These are phyloP conservation scores for Phaeosphaeriaceae sp. DNA, from an alignment of 2,329 filamentous ascomycete genomes.

Conservation along the genomic window DNA sequence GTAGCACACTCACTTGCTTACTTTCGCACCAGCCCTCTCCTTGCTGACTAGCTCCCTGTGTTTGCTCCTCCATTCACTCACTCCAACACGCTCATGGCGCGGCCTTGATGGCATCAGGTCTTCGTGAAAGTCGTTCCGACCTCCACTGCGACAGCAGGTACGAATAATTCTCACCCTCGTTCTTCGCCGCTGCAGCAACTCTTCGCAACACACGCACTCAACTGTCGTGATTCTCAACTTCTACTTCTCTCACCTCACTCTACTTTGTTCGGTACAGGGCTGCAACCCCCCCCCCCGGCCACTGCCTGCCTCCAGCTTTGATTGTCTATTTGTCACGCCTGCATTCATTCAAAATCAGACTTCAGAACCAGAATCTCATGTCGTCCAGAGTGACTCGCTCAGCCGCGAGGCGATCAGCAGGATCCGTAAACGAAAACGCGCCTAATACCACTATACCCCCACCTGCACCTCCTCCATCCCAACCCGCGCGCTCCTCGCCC, in stretches of 20 bases:
- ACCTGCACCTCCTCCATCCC: constrained; percentile 50
- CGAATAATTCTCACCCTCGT: constrained; percentile 25
- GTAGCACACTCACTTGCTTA: constrained; percentile 14
- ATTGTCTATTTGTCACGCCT: constrained; percentile 34
- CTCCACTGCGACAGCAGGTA: constrained; percentile 31
- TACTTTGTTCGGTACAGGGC: constrained; percentile 35
- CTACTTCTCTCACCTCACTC: constrained; percentile 15
- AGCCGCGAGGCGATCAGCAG: constrained; percentile 86
- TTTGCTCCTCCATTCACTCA: constrained; percentile 40
- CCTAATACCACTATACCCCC: constrained; percentile 49
- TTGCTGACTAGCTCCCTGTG: constrained; percentile 12
- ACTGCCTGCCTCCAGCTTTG: constrained; percentile 40
- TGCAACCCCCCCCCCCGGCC: constrained; percentile 35
- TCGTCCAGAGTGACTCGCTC: constrained; percentile 96
- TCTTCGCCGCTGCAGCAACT: constrained; percentile 15
- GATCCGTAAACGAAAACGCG: constrained; percentile 51
- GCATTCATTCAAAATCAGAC: constrained; percentile 36
- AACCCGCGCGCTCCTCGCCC: constrained; percentile 52
- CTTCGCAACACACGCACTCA: constrained; percentile 1
- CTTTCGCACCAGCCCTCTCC: constrained; percentile 2
- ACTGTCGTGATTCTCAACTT: constrained; percentile 18
- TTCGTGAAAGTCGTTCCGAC: constrained; percentile 32
- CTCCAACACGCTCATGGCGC: constrained; percentile 49
- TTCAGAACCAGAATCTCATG: constrained; percentile 74
- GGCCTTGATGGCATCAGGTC: constrained; percentile 35